A percentile compares a stretch with the other conserved stretches of the same genome.
phyloP scores from a whole-genome alignment of 2,329 filamentous ascomycete species.

The Aspergillus pseudonomiae region DNA sequence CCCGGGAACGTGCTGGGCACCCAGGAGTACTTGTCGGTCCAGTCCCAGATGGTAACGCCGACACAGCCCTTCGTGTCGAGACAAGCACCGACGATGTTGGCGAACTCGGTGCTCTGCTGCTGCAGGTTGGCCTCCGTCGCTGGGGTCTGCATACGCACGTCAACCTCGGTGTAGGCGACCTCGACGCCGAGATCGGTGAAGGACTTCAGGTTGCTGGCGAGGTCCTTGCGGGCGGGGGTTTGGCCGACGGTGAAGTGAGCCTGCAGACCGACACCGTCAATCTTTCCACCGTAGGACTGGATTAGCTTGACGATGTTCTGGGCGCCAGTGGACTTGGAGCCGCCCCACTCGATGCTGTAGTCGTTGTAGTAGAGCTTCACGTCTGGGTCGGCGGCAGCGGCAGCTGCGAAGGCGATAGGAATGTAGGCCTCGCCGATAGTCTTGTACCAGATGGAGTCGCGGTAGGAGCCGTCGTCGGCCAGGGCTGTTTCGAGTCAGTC shows the following conservation, averaged over 20 bases:
- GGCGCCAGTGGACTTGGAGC: constrained; percentile 39
- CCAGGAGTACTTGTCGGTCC: constrained; percentile 52
- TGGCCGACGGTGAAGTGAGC: constrained; percentile 43
- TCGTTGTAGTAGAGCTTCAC: constrained; percentile 52
- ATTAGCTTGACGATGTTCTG: constrained; percentile 43
- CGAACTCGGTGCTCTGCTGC: constrained; percentile 38
- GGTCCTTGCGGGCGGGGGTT: constrained; percentile 44
- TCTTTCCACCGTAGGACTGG: constrained; percentile 42
- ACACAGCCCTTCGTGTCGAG: constrained; percentile 34
- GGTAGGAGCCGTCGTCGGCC: constrained; percentile 52
- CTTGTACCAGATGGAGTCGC: constrained; percentile 44
- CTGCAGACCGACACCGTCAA: constrained; percentile 55
- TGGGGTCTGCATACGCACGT: constrained; percentile 50
- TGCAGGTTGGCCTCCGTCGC: constrained; percentile 28
- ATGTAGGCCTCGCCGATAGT: constrained; percentile 50
- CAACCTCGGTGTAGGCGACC: constrained; percentile 49
- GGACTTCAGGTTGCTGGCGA: constrained; percentile 42
- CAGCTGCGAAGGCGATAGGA: constrained; percentile 51
- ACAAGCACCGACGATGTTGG: constrained; percentile 35
- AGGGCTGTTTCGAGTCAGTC: constrained; percentile 31
- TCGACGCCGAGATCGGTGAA: constrained; percentile 46
- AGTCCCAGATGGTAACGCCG: constrained; percentile 46
- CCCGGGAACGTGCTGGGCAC: constrained; percentile 47
- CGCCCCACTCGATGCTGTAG: constrained; percentile 46
- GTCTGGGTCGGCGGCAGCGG: constrained; percentile 61